These are phyloP conservation scores for Podaxis sp. DNA, from an alignment of 768 basidiomycete species.

Conservation along the genomic window DNA sequence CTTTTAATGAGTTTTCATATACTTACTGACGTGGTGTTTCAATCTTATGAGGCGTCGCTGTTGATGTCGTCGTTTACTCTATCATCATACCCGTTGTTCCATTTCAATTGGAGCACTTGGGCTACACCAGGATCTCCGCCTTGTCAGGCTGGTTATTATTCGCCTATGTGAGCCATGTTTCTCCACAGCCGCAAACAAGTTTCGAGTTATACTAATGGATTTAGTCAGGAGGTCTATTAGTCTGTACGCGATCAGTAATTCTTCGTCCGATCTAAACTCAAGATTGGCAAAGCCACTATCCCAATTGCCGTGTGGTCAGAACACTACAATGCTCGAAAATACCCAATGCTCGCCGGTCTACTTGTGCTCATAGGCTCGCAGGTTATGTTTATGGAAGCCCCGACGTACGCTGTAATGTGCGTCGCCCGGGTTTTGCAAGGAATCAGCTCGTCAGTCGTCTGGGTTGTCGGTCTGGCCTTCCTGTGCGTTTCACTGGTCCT, in stretches of 20 bases:
- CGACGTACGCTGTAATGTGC: constrained; percentile 54
- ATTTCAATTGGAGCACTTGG: constrained; percentile 55
- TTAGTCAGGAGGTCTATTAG: constrained; percentile 56
- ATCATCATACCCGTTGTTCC: constrained; percentile 64
- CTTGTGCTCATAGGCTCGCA: constrained; percentile 52
- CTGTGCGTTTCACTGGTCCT: constrained; percentile 34
- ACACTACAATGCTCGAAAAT: constrained; percentile 41
- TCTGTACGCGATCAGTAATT: constrained; percentile 37
- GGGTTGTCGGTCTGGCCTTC: constrained; percentile 62
- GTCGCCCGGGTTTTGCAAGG: constrained; percentile 62
- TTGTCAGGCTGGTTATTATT: constrained; percentile 62
- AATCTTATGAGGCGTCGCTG: constrained; percentile 35
- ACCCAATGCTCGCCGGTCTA: constrained; percentile 52
- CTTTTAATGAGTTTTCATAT: neutral
- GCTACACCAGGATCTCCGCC: constrained; percentile 45
- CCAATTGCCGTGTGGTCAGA: constrained; percentile 60
- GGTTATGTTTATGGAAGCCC: constrained; percentile 63
- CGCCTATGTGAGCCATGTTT: constrained; percentile 45
- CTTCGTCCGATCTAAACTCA: neutral
- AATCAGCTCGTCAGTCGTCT: constrained; percentile 58
- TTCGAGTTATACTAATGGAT: constrained; percentile 6
- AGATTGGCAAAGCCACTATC: constrained; percentile 43
- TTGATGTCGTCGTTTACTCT: constrained; percentile 61
- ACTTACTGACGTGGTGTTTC: neutral
- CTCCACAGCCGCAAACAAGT: neutral